phyloP scores from a whole-genome alignment of 805 yeast genomes.

The Starmerella cellae region DNA sequence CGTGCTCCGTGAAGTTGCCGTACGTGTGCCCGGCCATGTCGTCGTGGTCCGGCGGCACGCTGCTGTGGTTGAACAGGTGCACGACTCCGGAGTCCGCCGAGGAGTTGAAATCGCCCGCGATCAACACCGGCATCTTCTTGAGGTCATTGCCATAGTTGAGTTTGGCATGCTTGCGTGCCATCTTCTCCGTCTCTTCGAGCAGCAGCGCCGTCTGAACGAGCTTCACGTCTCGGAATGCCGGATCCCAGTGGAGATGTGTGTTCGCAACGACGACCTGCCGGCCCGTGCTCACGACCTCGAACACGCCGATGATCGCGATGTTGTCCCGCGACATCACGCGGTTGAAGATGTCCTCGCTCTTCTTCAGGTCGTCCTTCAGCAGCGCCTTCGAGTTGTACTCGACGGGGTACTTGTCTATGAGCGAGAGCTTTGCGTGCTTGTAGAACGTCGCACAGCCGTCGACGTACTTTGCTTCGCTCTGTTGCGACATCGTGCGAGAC shows the following conservation, averaged over 20 bases:
- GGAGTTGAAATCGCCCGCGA: conserved; percentile 95
- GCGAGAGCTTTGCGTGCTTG: conserved; percentile 51
- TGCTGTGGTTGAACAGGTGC: conserved; percentile 71
- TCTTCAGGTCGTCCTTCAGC: conserved; percentile 58
- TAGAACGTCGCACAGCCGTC: conserved; percentile 98
- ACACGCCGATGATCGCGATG: conserved; percentile 62
- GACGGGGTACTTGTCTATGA: conserved; percentile 55
- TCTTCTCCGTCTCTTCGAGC: conserved; percentile 67
- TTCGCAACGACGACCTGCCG: conserved; percentile 64
- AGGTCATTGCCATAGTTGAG: conserved; percentile 32
- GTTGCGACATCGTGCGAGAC: conserved; percentile 67
- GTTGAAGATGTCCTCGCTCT: conserved; percentile 87
- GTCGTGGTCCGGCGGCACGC: conserved; percentile 52
- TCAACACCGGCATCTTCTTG: conserved; percentile 54
- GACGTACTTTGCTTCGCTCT: conserved; percentile 72
- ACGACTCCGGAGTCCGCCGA: conserved; percentile 79
- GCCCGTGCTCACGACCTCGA: conserved; percentile 62
- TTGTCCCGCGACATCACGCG: conserved; percentile 94
- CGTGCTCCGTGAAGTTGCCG: conserved; percentile 81
- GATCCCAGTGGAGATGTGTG: conserved; percentile 98
- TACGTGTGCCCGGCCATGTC: conserved; percentile 81
- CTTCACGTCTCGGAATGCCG: conserved; percentile 88
- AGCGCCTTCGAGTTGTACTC: conserved; percentile 54
- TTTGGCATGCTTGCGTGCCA: conserved; percentile 39
- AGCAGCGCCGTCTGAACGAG: conserved; percentile 88